Conservation (phyloP, 345 rosid genomes). For the Salix udensis region DNA sequence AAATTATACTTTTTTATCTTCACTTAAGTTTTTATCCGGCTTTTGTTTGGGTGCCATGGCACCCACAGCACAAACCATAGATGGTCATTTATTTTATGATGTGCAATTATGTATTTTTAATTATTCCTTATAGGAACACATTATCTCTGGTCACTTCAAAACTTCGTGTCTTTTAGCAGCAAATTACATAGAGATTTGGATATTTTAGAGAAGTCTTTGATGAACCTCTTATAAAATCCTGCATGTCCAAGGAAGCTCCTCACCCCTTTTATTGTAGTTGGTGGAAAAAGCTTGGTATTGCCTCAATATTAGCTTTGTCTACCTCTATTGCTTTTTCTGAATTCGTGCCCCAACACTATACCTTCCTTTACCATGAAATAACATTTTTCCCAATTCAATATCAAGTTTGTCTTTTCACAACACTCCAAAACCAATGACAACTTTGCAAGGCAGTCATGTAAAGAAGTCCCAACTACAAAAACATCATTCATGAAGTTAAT, state of each 20-base stretch:
- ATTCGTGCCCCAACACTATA: not conserved
- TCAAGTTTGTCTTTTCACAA: too few relatives aligned
- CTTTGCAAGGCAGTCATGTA: not conserved
- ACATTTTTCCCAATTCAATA: not conserved
- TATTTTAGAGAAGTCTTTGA: not conserved
- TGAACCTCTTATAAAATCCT: not conserved
- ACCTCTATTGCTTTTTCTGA: not conserved
- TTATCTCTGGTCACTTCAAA: too few relatives aligned
- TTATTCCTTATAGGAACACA: too few relatives aligned
- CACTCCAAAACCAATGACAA: not conserved
- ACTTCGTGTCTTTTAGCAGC: not conserved
- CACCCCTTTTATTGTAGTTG: too few relatives aligned
- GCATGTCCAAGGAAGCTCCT: not conserved
- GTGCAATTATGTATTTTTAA: too few relatives aligned
- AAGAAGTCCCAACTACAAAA: not conserved
- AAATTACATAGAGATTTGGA: not conserved
- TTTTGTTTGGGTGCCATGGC: too few relatives aligned
- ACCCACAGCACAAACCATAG: too few relatives aligned
- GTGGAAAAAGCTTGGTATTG: not conserved
- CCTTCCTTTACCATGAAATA: not conserved
- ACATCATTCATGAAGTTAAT: conserved; percentile 2
- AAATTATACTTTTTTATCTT: too few relatives aligned
- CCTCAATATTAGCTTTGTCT: not conserved
- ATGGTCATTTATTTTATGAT: too few relatives aligned
- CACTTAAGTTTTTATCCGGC: too few relatives aligned